phyloP scores from a whole-genome alignment of 2,329 filamentous ascomycete genomes.

The Colletotrichum limetticola region DNA sequence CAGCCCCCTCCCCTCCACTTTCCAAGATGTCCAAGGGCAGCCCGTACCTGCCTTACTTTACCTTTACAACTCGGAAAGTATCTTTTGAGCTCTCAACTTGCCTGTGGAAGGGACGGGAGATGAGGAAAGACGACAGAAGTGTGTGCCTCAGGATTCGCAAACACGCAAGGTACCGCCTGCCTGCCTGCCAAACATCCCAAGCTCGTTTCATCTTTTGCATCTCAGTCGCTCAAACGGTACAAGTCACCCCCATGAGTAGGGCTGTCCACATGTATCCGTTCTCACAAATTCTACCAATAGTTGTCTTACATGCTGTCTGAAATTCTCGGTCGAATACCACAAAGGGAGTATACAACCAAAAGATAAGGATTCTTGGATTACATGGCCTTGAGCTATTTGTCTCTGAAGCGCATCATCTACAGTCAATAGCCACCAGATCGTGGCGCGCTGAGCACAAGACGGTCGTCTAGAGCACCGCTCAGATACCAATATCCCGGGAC shows the following conservation, averaged over 20 bases:
- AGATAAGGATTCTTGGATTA: neutral
- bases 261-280: neutral
- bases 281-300: neutral
- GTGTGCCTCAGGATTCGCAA: slow-evolving; percentile 9
- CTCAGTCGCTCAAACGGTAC: slow-evolving; percentile 12
- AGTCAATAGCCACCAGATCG: no score
- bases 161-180: slow-evolving; percentile 11
- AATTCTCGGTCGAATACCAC: neutral
- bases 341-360: neutral
- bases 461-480: neutral
- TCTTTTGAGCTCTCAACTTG: neutral
- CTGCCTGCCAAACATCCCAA: slow-evolving; percentile 18
- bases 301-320: neutral
- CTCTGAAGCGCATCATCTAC: no score
- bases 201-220: slow-evolving; percentile 19
- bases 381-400: no score
- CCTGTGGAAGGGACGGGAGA: slow-evolving; percentile 10
- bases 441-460: neutral
- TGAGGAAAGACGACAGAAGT: neutral
- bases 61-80: neutral
- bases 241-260: neutral
- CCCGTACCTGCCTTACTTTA: slow-evolving; percentile 9
- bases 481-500: neutral
- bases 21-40: neutral
- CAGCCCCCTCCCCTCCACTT: neutral